Evolutionary conservation across 192 early-diverging fungal species (phyloP), one percentile per base, ranked within the genome.

Genomic region (Radiomyces spectabilis): DNA sequence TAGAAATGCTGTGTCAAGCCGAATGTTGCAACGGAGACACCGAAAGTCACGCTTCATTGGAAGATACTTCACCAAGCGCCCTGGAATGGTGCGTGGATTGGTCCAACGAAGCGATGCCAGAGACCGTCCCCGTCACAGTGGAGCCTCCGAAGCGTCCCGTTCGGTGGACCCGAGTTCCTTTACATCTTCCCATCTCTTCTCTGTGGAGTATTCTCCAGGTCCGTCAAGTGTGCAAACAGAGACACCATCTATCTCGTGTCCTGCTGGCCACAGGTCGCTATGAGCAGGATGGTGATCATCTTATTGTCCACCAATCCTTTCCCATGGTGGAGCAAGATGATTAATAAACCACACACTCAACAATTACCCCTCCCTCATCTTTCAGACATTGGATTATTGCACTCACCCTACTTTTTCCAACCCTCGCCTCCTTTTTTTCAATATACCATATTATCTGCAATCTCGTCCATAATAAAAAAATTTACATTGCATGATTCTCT

Each of bases 161-260:
- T 13, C 31, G 61, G 7, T 64, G 65, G 67, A 27, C 51, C 13
- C 18, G 47, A 3, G 5, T 27, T 12, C 46, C 46, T 15, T 6
- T 31, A 3, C 9, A 21, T 8, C 3, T 32, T 13, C 33, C 12
- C 32, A 63, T 45, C 8, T 5, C 29, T 16, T 62, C 5, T 4
- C 54, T 83, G 41, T 83, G 81, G 81, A 63, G 33, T 19, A 31
- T 63, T 1, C 57, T 69, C 3, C 59, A 64, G 29, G 42, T 82
- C 19, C 64, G 73, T 18, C 78, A 82, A 56, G 65, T 78, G 49
- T 85, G 78, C 51, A 69, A 69, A 53, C 72, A 57, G 0, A 57
- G 55, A 7, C 18, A 26, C 5, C 45, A 42, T 0, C 55, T 84
- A 57, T 41, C 63, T 2, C 1, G 53, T 5, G 35, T 72, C 6